Base-by-base conservation (phyloP, 2,329 filamentous ascomycete genomes). In the Penicillium sp. region DNA sequence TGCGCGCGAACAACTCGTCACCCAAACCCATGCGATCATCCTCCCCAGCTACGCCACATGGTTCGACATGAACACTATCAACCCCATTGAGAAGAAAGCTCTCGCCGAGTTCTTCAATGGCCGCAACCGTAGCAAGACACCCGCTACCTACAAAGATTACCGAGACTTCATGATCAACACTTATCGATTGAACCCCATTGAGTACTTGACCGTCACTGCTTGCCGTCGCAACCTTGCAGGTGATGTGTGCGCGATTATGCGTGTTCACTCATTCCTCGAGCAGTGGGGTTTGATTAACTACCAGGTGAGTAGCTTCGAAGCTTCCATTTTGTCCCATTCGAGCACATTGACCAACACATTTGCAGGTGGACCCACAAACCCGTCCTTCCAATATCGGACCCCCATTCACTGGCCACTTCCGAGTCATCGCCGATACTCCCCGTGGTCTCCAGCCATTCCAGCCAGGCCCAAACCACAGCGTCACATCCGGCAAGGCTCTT, bases 81-180 rank as follows among this genome's bases (percentile, higher is more conserved):
- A 97, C 74, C 85, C 86, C 56, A 89, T 97, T 65, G 94, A 99
- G 79, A 89, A 88, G 70, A 99, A 97, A 75, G 92, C 92, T 7
- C 82, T 99, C 62, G 92, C 93, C 18, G 94, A 99, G 73, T 99
- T 97, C 77, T 99, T 99, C 84, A 99, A 99, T 79, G 93, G 87
- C 73, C 86, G 94, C 56, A 99, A 99, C 76, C 88, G 94, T 67
- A 97, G 94, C 85, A 99, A 99, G 79, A 99, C 94, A 0, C 89
- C 92, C 1, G 88, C 92, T 45, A 90, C 97, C 21, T 99, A 99
- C 80, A 97, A 97, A 76, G 94, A 99, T 71, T 99, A 99, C 75
- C 88, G 94, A 64, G 94, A 99, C 71, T 99, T 99, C 71, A 99
- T 99, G 94, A 92, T 99, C 78, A 99, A 99, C 78, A 97, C 94